Percentiles rank a stretch among this genome's conserved stretches.
Evolutionary conservation across 768 basidiomycete genomes (phyloP).

Genomic region (Floccularia luteovirens): DNA sequence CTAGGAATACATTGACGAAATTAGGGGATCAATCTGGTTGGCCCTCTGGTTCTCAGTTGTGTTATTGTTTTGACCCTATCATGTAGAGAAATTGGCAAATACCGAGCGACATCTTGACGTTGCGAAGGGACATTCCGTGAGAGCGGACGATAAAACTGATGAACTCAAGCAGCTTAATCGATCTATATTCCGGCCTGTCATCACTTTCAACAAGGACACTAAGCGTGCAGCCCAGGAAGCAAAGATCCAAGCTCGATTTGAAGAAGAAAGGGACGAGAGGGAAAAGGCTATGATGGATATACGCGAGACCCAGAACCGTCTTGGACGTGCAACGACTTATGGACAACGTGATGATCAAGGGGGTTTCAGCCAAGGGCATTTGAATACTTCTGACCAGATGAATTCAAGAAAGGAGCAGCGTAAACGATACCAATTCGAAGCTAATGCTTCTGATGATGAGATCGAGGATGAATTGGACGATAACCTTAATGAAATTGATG

Average conservation of each 20-base stretch:
- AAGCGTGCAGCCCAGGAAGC: constrained; percentile 86
- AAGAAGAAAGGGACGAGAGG: constrained; percentile 77
- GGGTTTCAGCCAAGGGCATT: constrained; percentile 30
- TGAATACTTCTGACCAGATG: constrained; percentile 43
- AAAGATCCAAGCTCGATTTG: constrained; percentile 78
- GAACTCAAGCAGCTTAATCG: constrained; percentile 93
- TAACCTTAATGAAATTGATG: constrained; percentile 83
- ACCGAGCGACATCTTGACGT: constrained; percentile 94
- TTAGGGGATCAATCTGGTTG: constrained; percentile 92
- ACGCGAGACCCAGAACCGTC: constrained; percentile 78
- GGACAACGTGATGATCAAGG: constrained; percentile 43
- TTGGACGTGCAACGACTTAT: constrained; percentile 68
- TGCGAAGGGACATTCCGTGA: constrained; percentile 76
- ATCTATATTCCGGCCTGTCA: constrained; percentile 89
- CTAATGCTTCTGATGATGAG: constrained; percentile 86
- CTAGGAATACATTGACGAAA: constrained; percentile 70
- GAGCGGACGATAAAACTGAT: constrained; percentile 89
- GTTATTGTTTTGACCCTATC: constrained; percentile 5
- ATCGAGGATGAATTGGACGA: constrained; percentile 90
- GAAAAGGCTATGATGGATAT: constrained; percentile 84
- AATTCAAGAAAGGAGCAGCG: constrained; percentile 59
- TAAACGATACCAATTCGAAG: constrained; percentile 87
- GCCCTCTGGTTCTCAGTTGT: constrained; percentile 12
- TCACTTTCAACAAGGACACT: constrained; percentile 87
- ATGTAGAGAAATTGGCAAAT: constrained; percentile 77